Evolutionary conservation across 495 filamentous ascomycete genomes (phyloP).

Genomic region (Cercophora newfieldiana): DNA sequence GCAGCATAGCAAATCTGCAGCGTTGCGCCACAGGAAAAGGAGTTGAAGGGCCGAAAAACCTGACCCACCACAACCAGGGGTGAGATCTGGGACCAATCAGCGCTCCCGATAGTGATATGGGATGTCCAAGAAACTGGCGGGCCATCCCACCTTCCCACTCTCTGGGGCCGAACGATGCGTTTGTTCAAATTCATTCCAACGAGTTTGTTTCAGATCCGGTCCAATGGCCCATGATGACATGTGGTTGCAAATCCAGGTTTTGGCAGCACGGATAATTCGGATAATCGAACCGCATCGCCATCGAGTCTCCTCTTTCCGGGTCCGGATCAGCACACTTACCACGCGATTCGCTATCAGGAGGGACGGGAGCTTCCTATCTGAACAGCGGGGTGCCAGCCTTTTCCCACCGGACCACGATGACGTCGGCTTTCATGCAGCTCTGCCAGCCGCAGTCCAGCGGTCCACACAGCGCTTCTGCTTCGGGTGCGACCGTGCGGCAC

Average conservation of each 20-base stretch:
- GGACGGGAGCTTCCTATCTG: neutral
- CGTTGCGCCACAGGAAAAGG: constrained; percentile 10
- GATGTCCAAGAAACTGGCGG: neutral
- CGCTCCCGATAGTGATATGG: neutral
- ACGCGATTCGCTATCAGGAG: too few relatives aligned
- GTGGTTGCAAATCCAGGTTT: neutral
- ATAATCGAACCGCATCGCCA: neutral
- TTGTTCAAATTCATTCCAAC: neutral
- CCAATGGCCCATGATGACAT: neutral
- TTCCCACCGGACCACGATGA: neutral
- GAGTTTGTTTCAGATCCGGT: too few relatives aligned
- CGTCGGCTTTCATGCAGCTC: neutral
- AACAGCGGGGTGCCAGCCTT: neutral
- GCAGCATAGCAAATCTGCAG: constrained; percentile 3
- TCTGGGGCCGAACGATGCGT: neutral
- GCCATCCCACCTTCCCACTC: constrained; percentile 3
- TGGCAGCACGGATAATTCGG: neutral
- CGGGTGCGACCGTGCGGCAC: neutral
- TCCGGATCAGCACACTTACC: neutral
- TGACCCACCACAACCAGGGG: neutral
- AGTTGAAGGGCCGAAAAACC: constrained; percentile 10
- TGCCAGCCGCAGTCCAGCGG: neutral
- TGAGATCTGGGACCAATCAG: neutral
- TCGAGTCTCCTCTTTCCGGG: too few relatives aligned
- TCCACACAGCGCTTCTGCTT: neutral